phyloP scores from a whole-genome alignment of 768 basidiomycete genomes.

The Rhizopogon salebrosus region DNA sequence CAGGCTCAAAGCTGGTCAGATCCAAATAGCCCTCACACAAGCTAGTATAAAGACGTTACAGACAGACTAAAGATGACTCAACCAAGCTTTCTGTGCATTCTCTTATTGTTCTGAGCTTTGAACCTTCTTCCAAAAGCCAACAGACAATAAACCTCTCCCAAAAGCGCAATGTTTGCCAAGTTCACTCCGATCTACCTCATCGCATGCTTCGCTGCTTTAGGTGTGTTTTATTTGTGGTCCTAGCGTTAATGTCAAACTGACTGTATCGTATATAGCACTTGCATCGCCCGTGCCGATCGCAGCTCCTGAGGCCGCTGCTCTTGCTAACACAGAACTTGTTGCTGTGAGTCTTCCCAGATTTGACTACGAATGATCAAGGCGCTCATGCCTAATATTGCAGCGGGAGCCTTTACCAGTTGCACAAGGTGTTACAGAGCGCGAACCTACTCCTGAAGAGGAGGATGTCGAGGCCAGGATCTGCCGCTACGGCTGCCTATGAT shows the following conservation, averaged over 20 bases:
- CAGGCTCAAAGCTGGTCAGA: constrained; percentile 21
- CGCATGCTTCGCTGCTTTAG: constrained; percentile 18
- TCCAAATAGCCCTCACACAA: not conserved
- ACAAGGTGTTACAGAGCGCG: constrained; percentile 8
- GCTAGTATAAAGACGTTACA: constrained; percentile 20
- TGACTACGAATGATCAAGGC: not conserved
- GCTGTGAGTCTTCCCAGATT: constrained; percentile 13
- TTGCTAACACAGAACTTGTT: constrained; percentile 4
- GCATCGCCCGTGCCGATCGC: constrained; percentile 23
- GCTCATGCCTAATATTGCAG: not conserved
- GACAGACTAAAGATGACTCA: constrained; percentile 8
- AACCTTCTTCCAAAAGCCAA: not conserved
- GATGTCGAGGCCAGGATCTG: constrained; percentile 14
- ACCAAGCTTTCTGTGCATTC: constrained; percentile 11
- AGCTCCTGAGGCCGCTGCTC: constrained; percentile 3
- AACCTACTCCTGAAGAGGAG: constrained; percentile 9
- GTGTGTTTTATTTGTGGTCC: constrained; percentile 10
- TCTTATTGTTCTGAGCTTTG: constrained; percentile 27
- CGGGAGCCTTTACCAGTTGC: constrained; percentile 9
- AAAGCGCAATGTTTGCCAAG: constrained; percentile 21
- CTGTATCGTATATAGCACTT: constrained; percentile 10
- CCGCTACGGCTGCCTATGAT: constrained; percentile 11
- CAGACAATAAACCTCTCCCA: constrained; percentile 23
- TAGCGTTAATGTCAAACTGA: not conserved
- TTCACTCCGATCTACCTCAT: constrained; percentile 25